A percentile compares a stretch with the other conserved stretches of the same genome.
Conservation (phyloP, 2,329 filamentous ascomycete species). For the Fusarium devonianum region DNA sequence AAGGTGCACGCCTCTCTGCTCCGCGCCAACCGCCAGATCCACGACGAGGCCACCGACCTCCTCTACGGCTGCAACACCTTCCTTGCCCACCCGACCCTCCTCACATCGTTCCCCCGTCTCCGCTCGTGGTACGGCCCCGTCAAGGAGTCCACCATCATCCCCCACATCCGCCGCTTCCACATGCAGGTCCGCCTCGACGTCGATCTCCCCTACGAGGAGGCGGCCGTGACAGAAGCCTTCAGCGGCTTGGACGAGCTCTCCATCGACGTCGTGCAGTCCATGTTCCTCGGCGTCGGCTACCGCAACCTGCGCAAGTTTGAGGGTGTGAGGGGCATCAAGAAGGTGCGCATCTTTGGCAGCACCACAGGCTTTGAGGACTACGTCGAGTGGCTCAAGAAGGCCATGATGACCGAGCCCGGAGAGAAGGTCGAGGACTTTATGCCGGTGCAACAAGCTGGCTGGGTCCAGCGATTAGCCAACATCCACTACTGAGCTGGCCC, state of each 20-base stretch:
- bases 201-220: slow-evolving; percentile 45
- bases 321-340: slow-evolving; percentile 50
- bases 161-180: slow-evolving; percentile 50
- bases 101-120: slow-evolving; percentile 53
- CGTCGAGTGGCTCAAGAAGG: slow-evolving; percentile 48
- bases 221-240: slow-evolving; percentile 45
- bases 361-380: slow-evolving; percentile 53
- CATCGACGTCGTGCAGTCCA: slow-evolving; percentile 50
- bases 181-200: slow-evolving; percentile 52
- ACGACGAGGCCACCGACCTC: slow-evolving; percentile 51
- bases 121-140: slow-evolving; percentile 44
- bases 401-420: slow-evolving; percentile 46
- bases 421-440: slow-evolving; percentile 32
- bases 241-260: slow-evolving; percentile 49
- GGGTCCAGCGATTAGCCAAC: slow-evolving; percentile 36
- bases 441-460: slow-evolving; percentile 29
- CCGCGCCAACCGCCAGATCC: slow-evolving; percentile 49
- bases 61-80: slow-evolving; percentile 56
- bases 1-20: slow-evolving; percentile 51
- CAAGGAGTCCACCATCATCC: slow-evolving; percentile 39
- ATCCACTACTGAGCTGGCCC: slow-evolving; percentile 31
- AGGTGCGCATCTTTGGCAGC: slow-evolving; percentile 48
- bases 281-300: slow-evolving; percentile 50
- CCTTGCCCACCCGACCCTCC: slow-evolving; percentile 50
- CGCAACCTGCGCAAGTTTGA: slow-evolving; percentile 52